Evolutionary conservation across 805 yeast species (phyloP), one percentile per base, ranked within the genome.

Genomic region (Yarrowia keelungensis): DNA sequence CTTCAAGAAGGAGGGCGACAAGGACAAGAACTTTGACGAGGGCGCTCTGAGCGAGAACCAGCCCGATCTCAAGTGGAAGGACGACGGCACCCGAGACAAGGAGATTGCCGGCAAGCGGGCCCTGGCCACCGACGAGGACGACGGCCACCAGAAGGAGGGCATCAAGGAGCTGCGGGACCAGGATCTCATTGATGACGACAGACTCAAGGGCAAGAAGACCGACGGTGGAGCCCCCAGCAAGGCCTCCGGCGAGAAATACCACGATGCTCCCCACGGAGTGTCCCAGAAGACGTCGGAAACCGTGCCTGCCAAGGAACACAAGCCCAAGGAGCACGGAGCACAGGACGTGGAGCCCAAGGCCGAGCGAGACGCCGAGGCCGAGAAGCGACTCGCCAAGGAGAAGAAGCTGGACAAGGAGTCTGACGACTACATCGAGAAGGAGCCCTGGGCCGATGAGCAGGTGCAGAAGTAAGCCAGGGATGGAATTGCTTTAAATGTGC

Each of bases 321-420:
- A n/a, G 15, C 39, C 16, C 58, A n/a, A n/a, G 15, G 41, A 26
- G 32, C 32, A 26, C 32, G 32, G 41, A 3, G 39, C 19, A 2
- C 39, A 41, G 46, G 62, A 56, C 38, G 62, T 56, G 36, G 22
- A 14, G 62, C 46, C 47, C 62, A 56, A 56, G 62, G 47, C 46
- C 11, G 39, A 56, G 47, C 47, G 62, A n/a, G 47, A 42, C 1
- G 62, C 46, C 12, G 47, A 56, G 38, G 62, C 47, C 22, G 62
- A 56, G 62, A 16, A 22, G 38, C 36, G 47, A 15, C 62, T 56
- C 39, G 26, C 19, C 12, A 56, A 56, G 62, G 62, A 56, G 62
- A 26, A 56, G 47, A 56, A 56, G 62, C 47, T 56, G 35, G 62
- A 56, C 47, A 56, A 56, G 62, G 62, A 41, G 62, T 41, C 47